Percentiles rank a stretch among this genome's conserved stretches.
Evolutionary conservation across 441 rosid species (phyloP).

Genomic region (Erodium moschatum): DNA sequence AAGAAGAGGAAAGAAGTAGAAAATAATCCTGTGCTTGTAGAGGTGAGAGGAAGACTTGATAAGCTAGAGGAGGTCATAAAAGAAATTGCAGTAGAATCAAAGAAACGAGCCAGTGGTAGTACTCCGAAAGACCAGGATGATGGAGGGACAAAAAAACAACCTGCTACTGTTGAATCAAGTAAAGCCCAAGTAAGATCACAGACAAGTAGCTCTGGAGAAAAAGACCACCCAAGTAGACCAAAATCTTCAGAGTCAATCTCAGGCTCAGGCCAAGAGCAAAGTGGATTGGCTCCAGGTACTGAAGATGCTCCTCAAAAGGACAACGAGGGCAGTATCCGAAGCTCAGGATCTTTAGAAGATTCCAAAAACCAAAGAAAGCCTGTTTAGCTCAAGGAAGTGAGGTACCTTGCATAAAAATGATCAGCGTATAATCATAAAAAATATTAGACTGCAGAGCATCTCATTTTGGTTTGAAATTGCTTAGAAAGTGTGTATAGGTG

Average conservation of each 20-base stretch:
- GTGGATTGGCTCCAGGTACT: constrained; percentile 12
- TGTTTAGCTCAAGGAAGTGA: background rate
- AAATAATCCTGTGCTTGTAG: constrained; percentile 34
- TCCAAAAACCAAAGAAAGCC: constrained; percentile 18
- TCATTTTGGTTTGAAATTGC: background rate
- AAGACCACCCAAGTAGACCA: constrained; percentile 15
- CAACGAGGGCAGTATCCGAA: constrained; percentile 17
- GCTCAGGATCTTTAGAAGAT: constrained; percentile 21
- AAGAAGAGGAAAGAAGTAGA: constrained; percentile 34
- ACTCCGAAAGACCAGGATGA: constrained; percentile 30
- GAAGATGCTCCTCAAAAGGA: constrained; percentile 19
- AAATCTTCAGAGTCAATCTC: constrained; percentile 7
- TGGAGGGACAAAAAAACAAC: constrained; percentile 18
- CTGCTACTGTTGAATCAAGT: constrained; percentile 10
- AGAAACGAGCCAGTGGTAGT: constrained; percentile 33
- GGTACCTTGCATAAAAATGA: background rate
- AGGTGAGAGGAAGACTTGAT: constrained; percentile 66
- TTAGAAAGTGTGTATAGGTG: background rate
- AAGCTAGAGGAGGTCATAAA: constrained; percentile 62
- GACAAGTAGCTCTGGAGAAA: constrained; percentile 23
- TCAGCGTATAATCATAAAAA: background rate
- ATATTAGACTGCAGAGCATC: background rate
- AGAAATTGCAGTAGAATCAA: constrained; percentile 53
- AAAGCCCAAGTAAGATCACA: constrained; percentile 18
- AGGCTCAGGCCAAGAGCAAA: background rate